A percentile compares a stretch with the other conserved stretches of the same genome.
These are phyloP conservation scores for Apophysomyces trapeziformis DNA, from an alignment of 371 early-diverging fungal species.

Conservation along the genomic window DNA sequence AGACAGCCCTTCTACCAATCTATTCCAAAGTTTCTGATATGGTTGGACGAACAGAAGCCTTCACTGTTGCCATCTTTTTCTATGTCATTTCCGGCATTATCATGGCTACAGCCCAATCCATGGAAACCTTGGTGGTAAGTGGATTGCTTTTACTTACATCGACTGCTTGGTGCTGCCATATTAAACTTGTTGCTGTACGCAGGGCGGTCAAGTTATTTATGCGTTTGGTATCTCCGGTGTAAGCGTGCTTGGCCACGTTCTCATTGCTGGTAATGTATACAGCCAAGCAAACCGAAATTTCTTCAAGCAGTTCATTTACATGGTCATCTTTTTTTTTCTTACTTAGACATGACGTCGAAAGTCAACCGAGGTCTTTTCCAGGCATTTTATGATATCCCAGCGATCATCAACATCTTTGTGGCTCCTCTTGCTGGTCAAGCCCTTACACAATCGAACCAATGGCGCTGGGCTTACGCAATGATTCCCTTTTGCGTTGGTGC, in stretches of 20 bases:
- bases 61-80: constrained; percentile 41
- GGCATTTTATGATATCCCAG: constrained; percentile 45
- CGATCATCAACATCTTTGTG: constrained; percentile 40
- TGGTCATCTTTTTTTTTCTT: too few species aligned
- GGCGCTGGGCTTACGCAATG: constrained; percentile 31
- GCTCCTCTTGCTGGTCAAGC: constrained; percentile 30
- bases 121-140: constrained; percentile 38
- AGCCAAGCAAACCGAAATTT: not conserved
- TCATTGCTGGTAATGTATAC: constrained; percentile 42
- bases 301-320: not conserved
- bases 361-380: constrained; percentile 25
- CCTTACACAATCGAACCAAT: constrained; percentile 11
- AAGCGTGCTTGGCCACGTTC: constrained; percentile 41
- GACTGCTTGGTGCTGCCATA: not conserved
- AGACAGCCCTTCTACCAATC: constrained; percentile 50
- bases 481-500: constrained; percentile 33
- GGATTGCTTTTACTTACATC: not conserved
- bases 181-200: too few species aligned
- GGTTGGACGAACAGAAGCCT: constrained; percentile 41
- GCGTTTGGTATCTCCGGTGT: constrained; percentile 49
- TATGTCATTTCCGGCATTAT: constrained; percentile 43
- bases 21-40: constrained; percentile 54
- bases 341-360: constrained; percentile 30
- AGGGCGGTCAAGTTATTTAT: constrained; percentile 47
- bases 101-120: constrained; percentile 35